Conservation (phyloP, 2,329 filamentous ascomycete genomes). For the Ophiostoma australiae region DNA sequence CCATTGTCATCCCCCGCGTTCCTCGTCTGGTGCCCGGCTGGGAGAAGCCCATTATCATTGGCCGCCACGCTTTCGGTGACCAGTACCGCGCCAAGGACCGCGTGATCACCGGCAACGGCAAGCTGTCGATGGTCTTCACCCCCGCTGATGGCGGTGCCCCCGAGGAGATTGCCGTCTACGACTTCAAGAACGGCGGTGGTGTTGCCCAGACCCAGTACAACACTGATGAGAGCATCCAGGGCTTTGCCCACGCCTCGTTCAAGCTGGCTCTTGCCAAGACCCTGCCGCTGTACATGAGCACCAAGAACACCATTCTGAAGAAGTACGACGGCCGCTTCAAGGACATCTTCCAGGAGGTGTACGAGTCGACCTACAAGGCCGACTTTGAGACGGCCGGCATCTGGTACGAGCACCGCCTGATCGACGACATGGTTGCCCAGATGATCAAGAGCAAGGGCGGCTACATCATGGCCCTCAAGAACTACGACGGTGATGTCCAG, state of each 20-base stretch:
- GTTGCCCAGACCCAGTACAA: constrained; percentile 97
- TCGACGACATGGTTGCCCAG: constrained; percentile 99
- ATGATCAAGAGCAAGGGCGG: constrained; percentile 99
- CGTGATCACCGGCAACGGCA: constrained; percentile 77
- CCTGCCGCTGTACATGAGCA: constrained; percentile 98
- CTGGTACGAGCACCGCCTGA: constrained; percentile 99
- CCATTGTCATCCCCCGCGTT: constrained; percentile 91
- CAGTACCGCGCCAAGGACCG: constrained; percentile 96
- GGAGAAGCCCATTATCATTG: constrained; percentile 99
- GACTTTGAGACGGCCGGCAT: constrained; percentile 87
- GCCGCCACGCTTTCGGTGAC: constrained; percentile 95
- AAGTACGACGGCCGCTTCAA: constrained; percentile 98
- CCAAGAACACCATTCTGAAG: constrained; percentile 99
- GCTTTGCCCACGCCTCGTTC: constrained; percentile 95
- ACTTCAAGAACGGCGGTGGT: constrained; percentile 81
- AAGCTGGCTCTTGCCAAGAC: constrained; percentile 85
- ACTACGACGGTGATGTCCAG: constrained; percentile 98
- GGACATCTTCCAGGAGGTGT: constrained; percentile 98
- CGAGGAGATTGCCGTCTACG: constrained; percentile 81
- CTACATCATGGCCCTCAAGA: constrained; percentile 97
- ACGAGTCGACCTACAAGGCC: constrained; percentile 78
- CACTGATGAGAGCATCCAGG: constrained; percentile 89
- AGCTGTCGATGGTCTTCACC: constrained; percentile 91
- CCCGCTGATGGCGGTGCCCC: constrained; percentile 72
- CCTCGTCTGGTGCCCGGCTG: constrained; percentile 92